phyloP scores from a whole-genome alignment of 345 rosid species.

The Heritiera fomes region DNA sequence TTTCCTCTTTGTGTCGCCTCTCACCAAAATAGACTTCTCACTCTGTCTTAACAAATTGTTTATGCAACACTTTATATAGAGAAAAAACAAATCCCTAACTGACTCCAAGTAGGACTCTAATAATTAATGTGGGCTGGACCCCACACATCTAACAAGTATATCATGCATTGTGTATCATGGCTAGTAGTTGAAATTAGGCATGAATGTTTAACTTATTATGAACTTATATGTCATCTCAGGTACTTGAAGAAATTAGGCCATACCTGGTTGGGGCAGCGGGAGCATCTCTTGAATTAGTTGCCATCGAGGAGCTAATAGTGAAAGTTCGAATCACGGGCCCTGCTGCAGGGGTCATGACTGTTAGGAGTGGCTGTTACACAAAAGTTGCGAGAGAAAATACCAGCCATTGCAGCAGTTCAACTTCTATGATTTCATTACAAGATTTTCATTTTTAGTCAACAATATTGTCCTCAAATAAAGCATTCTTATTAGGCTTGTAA shows the following conservation, averaged over 20 bases:
- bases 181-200: slow-evolving; percentile 84
- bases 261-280: slow-evolving; percentile 95
- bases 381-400: slow-evolving; percentile 87
- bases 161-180: slow-evolving; percentile 9
- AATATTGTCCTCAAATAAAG: neutral
- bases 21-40: too few species aligned
- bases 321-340: slow-evolving; percentile 90
- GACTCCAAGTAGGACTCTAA: too few species aligned
- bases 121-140: too few species aligned
- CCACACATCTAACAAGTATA: too few species aligned
- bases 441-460: neutral
- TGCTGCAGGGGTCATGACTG: slow-evolving; percentile 98
- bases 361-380: slow-evolving; percentile 95
- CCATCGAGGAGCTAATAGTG: slow-evolving; percentile 83
- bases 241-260: slow-evolving; percentile 97
- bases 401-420: slow-evolving; percentile 93
- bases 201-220: neutral
- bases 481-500: neutral
- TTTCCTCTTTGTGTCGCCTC: too few species aligned
- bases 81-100: too few species aligned
- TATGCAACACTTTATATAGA: too few species aligned
- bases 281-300: slow-evolving; percentile 86
- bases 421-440: slow-evolving; percentile 44
- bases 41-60: too few species aligned
- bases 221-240: slow-evolving; percentile 38